phyloP scores from a whole-genome alignment of 2,329 filamentous ascomycete species.

The Colletotrichum limetticola region DNA sequence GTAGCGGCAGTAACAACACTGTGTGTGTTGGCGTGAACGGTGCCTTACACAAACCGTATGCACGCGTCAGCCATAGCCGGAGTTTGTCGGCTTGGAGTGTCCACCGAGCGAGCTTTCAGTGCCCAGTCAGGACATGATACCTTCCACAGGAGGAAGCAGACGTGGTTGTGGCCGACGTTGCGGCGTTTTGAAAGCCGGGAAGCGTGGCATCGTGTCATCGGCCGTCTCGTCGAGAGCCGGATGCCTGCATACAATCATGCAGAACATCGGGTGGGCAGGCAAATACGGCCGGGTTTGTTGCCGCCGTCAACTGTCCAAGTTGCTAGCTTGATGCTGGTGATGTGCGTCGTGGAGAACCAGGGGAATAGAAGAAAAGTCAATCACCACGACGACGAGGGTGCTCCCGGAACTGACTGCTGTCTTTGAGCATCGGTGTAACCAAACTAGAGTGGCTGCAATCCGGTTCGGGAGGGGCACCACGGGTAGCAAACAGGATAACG shows the following conservation, averaged over 20 bases:
- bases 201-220: slow-evolving; percentile 4
- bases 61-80: not conserved
- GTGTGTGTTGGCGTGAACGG: not conserved
- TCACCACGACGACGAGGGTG: not conserved
- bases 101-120: slow-evolving; percentile 6
- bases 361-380: not conserved
- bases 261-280: slow-evolving; percentile 18
- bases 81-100: not conserved
- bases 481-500: not conserved
- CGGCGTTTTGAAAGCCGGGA: slow-evolving; percentile 28
- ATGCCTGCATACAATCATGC: slow-evolving; percentile 27
- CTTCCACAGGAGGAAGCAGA: not conserved
- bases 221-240: slow-evolving; percentile 10
- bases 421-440: not conserved
- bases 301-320: not conserved
- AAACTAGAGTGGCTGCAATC: not conserved
- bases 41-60: slow-evolving; percentile 11
- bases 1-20: not conserved
- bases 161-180: not conserved
- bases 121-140: not conserved
- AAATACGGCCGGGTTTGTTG: not conserved
- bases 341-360: not conserved
- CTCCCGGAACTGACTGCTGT: not conserved
- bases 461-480: not conserved
- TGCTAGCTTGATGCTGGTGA: not conserved